Conservation (phyloP, 148 eudicot genomes). For the Rhododendron molle region DNA sequence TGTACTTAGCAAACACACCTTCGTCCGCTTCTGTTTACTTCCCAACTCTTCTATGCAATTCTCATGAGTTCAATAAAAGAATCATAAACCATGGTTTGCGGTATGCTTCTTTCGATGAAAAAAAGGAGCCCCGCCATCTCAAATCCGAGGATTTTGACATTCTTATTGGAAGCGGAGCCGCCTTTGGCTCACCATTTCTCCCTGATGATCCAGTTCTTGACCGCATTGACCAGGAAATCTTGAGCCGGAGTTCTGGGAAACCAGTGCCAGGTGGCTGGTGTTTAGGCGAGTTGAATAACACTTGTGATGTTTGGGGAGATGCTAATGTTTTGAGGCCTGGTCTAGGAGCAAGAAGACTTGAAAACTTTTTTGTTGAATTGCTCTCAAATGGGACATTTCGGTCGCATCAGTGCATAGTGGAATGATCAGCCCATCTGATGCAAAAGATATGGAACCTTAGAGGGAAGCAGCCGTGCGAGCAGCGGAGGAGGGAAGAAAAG, state of each 20-base stretch:
- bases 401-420: conserved; percentile 51
- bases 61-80: conserved; percentile 57
- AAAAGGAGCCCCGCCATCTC: conserved; percentile 40
- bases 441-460: not conserved
- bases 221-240: conserved; percentile 61
- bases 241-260: conserved; percentile 47
- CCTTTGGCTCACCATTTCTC: conserved; percentile 66
- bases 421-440: conserved; percentile 33
- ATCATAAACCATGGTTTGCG: conserved; percentile 61
- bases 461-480: not conserved
- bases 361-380: conserved; percentile 37
- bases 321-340: conserved; percentile 80
- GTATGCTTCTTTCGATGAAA: conserved; percentile 42
- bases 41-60: conserved; percentile 82
- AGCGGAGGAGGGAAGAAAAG: not conserved
- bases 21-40: conserved; percentile 60
- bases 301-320: conserved; percentile 79
- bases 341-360: conserved; percentile 71
- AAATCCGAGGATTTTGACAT: conserved; percentile 42
- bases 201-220: conserved; percentile 64
- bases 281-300: conserved; percentile 50
- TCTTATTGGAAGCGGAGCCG: conserved; percentile 59
- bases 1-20: conserved; percentile 81
- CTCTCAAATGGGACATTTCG: conserved; percentile 45
- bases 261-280: conserved; percentile 96